Evolutionary conservation across 768 basidiomycete genomes (phyloP).

Genomic region (Leccinum subgranulosum): DNA sequence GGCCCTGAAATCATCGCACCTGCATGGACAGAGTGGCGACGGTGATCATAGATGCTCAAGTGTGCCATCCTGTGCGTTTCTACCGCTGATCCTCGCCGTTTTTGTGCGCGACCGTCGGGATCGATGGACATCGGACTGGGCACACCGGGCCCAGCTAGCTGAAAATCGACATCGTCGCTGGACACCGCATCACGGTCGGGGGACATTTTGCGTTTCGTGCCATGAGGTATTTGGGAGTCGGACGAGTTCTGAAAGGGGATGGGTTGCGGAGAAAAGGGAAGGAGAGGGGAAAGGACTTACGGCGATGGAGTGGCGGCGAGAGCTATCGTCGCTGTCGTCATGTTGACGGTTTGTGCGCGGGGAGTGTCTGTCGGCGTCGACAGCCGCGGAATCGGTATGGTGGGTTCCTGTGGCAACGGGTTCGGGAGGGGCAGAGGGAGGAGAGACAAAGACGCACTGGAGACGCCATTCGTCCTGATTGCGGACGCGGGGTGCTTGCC

Average conservation of each 20-base stretch:
- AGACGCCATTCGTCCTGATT: constrained; percentile 17
- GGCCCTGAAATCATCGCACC: constrained; percentile 38
- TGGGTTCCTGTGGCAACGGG: constrained; percentile 25
- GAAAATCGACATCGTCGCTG: constrained; percentile 63
- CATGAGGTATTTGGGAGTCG: constrained; percentile 47
- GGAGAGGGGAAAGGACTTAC: constrained; percentile 35
- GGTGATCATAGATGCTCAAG: constrained; percentile 67
- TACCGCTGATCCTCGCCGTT: constrained; percentile 80
- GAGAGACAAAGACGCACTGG: constrained; percentile 22
- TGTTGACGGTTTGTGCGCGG: constrained; percentile 34
- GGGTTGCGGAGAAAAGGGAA: background rate
- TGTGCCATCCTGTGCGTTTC: constrained; percentile 76
- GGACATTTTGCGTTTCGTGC: constrained; percentile 84
- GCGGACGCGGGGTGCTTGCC: constrained; percentile 18
- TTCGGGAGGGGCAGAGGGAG: constrained; percentile 6
- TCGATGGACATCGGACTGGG: constrained; percentile 58
- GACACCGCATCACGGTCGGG: constrained; percentile 53
- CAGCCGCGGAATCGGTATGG: constrained; percentile 8
- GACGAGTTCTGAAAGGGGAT: constrained; percentile 28
- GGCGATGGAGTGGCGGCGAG: constrained; percentile 71
- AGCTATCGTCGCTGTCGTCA: constrained; percentile 60
- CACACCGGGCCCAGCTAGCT: constrained; percentile 65
- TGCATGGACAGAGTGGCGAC: constrained; percentile 73
- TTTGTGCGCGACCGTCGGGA: constrained; percentile 66
- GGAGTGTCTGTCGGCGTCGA: constrained; percentile 30